These are phyloP conservation scores for Metschnikowia borealis DNA, from an alignment of 805 yeast species.

Conservation along the genomic window DNA sequence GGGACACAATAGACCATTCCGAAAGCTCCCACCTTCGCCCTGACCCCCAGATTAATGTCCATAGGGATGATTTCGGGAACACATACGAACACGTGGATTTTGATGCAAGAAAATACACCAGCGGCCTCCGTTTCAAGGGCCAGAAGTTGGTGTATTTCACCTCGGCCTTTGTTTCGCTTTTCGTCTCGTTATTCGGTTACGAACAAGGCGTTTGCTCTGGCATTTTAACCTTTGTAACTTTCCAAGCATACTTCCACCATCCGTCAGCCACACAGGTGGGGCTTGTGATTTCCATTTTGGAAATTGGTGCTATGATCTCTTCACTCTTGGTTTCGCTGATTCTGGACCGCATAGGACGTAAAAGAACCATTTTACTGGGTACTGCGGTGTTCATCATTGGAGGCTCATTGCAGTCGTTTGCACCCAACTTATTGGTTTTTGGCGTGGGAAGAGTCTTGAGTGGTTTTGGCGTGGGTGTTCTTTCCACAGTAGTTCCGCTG, in stretches of 20 bases:
- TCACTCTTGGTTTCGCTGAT: slow-evolving; percentile 17
- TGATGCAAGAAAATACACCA: slow-evolving; percentile 31
- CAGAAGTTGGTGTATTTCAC: slow-evolving; percentile 39
- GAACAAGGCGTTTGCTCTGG: slow-evolving; percentile 87
- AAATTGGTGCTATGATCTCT: slow-evolving; percentile 20
- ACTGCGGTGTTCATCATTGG: slow-evolving; percentile 17
- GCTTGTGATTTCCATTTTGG: slow-evolving; percentile 18
- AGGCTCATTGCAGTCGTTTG: slow-evolving; percentile 26
- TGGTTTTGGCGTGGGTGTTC: slow-evolving; percentile 84
- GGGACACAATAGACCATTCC: slow-evolving; percentile 13
- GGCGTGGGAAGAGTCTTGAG: slow-evolving; percentile 73
- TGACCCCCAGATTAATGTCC: not conserved
- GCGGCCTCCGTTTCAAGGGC: slow-evolving; percentile 34
- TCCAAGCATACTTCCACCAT: slow-evolving; percentile 37
- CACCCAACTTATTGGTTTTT: slow-evolving; percentile 51
- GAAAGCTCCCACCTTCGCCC: slow-evolving; percentile 11
- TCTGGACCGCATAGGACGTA: slow-evolving; percentile 18
- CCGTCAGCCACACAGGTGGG: slow-evolving; percentile 19
- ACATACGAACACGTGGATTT: slow-evolving; percentile 35
- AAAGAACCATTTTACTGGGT: slow-evolving; percentile 18
- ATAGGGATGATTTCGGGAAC: slow-evolving; percentile 32
- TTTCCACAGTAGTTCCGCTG: slow-evolving; percentile 81
- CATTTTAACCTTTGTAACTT: slow-evolving; percentile 68
- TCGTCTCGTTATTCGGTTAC: slow-evolving; percentile 31
- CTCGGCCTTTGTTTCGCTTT: slow-evolving; percentile 42